phyloP scores from a whole-genome alignment of 768 basidiomycete genomes.

The Hericium alpestre region DNA sequence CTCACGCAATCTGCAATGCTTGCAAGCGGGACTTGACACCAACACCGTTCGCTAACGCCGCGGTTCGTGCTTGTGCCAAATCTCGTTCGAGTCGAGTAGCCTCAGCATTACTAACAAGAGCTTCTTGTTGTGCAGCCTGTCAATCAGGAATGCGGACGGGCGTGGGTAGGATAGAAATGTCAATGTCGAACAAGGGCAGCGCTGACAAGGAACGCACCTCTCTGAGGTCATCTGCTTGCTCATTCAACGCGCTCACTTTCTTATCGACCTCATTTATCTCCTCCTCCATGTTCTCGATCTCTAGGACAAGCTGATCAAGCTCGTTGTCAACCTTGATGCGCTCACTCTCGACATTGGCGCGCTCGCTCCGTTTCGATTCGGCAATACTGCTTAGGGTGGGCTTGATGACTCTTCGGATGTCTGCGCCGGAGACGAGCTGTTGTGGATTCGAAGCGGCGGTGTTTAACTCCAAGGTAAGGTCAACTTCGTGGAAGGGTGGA shows the following conservation, averaged over 20 bases:
- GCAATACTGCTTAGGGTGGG: slow-evolving; percentile 66
- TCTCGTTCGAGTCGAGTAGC: slow-evolving; percentile 60
- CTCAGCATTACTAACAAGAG: slow-evolving; percentile 53
- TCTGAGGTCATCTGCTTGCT: slow-evolving; percentile 72
- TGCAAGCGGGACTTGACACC: slow-evolving; percentile 73
- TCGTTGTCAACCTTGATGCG: slow-evolving; percentile 75
- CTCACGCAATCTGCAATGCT: slow-evolving; percentile 66
- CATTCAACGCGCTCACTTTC: slow-evolving; percentile 56
- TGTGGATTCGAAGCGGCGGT: slow-evolving; percentile 62
- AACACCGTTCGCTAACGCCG: slow-evolving; percentile 72
- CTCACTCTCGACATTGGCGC: slow-evolving; percentile 64
- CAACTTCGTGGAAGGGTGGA: slow-evolving; percentile 57
- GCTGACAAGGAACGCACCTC: slow-evolving; percentile 40
- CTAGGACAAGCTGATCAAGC: slow-evolving; percentile 62
- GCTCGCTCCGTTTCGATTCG: slow-evolving; percentile 60
- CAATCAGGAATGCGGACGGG: background rate
- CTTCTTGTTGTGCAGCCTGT: slow-evolving; percentile 72
- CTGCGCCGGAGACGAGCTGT: slow-evolving; percentile 55
- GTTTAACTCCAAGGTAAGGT: slow-evolving; percentile 76
- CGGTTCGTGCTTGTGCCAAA: slow-evolving; percentile 61
- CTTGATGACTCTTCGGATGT: slow-evolving; percentile 63
- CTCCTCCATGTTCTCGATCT: slow-evolving; percentile 75
- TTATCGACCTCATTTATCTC: slow-evolving; percentile 67
- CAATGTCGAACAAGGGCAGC: background rate
- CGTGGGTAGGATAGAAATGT: background rate